phyloP scores from a whole-genome alignment of 78 protist genomes.

The Isochrysis galbana region DNA sequence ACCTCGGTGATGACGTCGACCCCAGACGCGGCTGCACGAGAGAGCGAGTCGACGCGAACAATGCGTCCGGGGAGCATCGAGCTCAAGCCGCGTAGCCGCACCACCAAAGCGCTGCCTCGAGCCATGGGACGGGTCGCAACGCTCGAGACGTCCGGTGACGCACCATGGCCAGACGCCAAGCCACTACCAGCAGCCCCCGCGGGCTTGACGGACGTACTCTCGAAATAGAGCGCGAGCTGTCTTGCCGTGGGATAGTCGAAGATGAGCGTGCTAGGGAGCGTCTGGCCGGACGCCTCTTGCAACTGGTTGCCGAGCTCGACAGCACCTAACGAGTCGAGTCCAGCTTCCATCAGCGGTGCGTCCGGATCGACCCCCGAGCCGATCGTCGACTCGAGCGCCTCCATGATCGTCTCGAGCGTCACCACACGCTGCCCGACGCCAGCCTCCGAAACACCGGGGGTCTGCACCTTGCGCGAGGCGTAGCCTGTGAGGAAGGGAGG shows the following conservation, averaged over 20 bases:
- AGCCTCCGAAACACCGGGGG: background rate
- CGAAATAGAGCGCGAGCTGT: background rate
- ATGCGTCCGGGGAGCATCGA: background rate
- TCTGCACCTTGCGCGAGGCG: background rate
- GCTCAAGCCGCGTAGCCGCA: background rate
- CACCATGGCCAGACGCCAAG: background rate
- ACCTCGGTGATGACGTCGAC: background rate
- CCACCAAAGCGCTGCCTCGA: background rate
- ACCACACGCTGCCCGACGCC: background rate
- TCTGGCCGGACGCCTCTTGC: background rate
- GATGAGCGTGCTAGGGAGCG: background rate
- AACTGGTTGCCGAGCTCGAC: background rate
- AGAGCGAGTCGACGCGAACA: background rate
- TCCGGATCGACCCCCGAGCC: background rate
- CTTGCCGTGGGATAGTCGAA: slow-evolving; percentile 14
- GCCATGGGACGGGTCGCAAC: background rate
- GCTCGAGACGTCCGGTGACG: background rate
- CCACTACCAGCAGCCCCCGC: background rate
- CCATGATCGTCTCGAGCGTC: background rate
- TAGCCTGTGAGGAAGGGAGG: background rate
- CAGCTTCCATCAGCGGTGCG: background rate
- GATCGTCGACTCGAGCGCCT: background rate
- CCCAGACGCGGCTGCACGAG: background rate
- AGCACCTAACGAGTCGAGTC: background rate
- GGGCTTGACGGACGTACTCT: background rate